Base-by-base conservation (phyloP, 495 filamentous ascomycete genomes). In the Penicillium roqueforti region DNA sequence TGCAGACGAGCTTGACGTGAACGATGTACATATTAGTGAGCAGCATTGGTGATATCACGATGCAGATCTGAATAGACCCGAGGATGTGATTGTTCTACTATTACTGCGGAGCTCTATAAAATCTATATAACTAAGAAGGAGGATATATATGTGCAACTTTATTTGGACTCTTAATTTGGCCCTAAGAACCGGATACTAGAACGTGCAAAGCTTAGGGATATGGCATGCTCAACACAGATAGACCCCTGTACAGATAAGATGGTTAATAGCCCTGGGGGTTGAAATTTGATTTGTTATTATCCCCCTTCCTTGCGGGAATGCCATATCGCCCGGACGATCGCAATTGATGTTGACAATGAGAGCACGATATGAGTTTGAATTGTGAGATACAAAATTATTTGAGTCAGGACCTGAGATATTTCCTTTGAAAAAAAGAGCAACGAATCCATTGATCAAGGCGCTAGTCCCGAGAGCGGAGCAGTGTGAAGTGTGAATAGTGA, bases 1-100 rank as follows among this genome's bases (percentile, higher is more conserved):
- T 73, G 58, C 81, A 36, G 84, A 87, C 65, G 83, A 78, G 1
- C 54, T 89, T 23, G 85, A 93, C 72, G 87, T 95, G 6, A 79
- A 95, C 55, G 66, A 76, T 0, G 89, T 89, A 7, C 56, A 77
- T 11, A 92, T 96, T 61, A 70, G 69, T 31, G 86, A 88, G 68
- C 73, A 80, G 69, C 89, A 95, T 70, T 92, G 89, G 87, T 93
- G 68, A 69, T 22, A 6, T 9, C 16, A 25, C 13, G 11, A 43
- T 26, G 42, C 8, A 10, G 16, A 36, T 36, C 6, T 16, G 32
- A 36, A 7, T 36, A 36, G 14, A 7, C 6, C 14, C 3, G 32
- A 29, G 22, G 9, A 20, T 29, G 13, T 19, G 41, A 14, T n/a
- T 20, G 31, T 13, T 26, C 14, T 3, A 3, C 7, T 14, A n/a